A percentile compares a stretch with the other conserved stretches of the same genome.
These are phyloP conservation scores for Cladosporium halotolerans DNA, from an alignment of 2,329 filamentous ascomycete species.

Conservation along the genomic window DNA sequence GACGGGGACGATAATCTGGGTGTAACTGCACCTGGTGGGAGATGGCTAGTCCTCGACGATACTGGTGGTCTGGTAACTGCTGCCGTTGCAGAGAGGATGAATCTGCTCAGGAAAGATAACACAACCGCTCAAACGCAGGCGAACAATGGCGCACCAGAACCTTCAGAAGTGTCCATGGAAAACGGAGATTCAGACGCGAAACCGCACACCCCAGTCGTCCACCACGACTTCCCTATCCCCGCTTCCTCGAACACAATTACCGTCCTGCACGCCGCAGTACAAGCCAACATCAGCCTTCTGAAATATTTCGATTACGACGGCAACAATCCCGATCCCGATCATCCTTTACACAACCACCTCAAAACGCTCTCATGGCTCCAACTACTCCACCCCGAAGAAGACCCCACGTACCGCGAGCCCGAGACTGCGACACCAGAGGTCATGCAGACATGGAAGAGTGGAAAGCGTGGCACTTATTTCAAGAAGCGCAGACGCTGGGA, in stretches of 20 bases:
- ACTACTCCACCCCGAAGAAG: slow-evolving; percentile 68
- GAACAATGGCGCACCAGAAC: slow-evolving; percentile 30
- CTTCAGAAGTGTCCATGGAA: slow-evolving; percentile 3
- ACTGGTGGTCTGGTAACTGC: slow-evolving; percentile 77
- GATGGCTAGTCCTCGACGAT: slow-evolving; percentile 82
- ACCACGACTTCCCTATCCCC: slow-evolving; percentile 53
- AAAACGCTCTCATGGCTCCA: slow-evolving; percentile 88
- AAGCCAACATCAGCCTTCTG: slow-evolving; percentile 80
- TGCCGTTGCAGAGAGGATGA: slow-evolving; percentile 83
- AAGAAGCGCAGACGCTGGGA: slow-evolving; percentile 83
- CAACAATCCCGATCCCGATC: slow-evolving; percentile 52
- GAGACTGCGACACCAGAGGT: slow-evolving; percentile 52
- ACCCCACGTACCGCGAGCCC: slow-evolving; percentile 68
- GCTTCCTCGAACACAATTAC: slow-evolving; percentile 71
- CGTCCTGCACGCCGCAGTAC: slow-evolving; percentile 71
- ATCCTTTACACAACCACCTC: slow-evolving; percentile 77
- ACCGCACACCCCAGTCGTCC: slow-evolving; percentile 8
- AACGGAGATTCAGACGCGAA: slow-evolving; percentile 3
- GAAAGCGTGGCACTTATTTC: slow-evolving; percentile 76
- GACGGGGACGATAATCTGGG: slow-evolving; percentile 11
- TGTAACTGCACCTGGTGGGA: slow-evolving; percentile 43
- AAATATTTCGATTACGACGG: slow-evolving; percentile 87
- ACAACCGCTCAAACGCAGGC: slow-evolving; percentile 3
- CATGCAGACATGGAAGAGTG: slow-evolving; percentile 68
- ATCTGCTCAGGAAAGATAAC: slow-evolving; percentile 52